A percentile compares a stretch with the other conserved stretches of the same genome.
These are phyloP conservation scores for Euclidium syriacum DNA, from an alignment of 345 rosid genomes.

Conservation along the genomic window DNA sequence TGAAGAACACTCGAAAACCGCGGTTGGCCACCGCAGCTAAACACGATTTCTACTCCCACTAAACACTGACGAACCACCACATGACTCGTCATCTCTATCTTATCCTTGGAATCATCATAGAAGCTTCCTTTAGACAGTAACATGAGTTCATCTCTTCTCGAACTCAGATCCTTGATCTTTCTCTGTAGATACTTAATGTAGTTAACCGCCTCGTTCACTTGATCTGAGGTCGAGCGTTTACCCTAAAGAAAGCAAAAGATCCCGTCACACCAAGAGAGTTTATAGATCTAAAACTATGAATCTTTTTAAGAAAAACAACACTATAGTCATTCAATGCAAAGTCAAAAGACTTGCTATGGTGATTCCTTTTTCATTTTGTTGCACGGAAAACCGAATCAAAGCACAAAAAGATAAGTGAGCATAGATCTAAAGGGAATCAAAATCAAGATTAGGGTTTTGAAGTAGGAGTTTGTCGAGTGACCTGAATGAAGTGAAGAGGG, in stretches of 20 bases:
- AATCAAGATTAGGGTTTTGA: constrained; percentile 19
- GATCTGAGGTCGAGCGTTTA: constrained; percentile 80
- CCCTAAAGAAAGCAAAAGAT: constrained; percentile 42
- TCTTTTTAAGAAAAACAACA: background rate
- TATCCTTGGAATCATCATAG: background rate
- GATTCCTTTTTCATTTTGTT: background rate
- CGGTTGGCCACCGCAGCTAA: constrained; percentile 28
- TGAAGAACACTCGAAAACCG: constrained; percentile 46
- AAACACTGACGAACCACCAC: constrained; percentile 37
- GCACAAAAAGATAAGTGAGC: background rate
- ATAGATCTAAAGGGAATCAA: constrained; percentile 2
- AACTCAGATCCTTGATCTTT: constrained; percentile 40
- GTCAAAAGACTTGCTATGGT: constrained; percentile 3
- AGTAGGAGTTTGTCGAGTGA: constrained; percentile 17
- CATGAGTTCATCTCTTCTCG: constrained; percentile 41
- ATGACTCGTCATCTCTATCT: background rate
- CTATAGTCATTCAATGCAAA: background rate
- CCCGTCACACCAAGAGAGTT: background rate
- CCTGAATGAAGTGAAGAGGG: constrained; percentile 65
- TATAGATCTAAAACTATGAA: constrained; percentile 8
- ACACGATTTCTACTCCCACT: constrained; percentile 49
- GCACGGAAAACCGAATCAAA: background rate
- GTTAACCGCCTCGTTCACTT: constrained; percentile 60
- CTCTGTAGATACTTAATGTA: constrained; percentile 48
- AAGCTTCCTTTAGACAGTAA: constrained; percentile 21